Base-by-base conservation (phyloP, 2,329 filamentous ascomycete species). In the Ceratocystis lukuohia region DNA sequence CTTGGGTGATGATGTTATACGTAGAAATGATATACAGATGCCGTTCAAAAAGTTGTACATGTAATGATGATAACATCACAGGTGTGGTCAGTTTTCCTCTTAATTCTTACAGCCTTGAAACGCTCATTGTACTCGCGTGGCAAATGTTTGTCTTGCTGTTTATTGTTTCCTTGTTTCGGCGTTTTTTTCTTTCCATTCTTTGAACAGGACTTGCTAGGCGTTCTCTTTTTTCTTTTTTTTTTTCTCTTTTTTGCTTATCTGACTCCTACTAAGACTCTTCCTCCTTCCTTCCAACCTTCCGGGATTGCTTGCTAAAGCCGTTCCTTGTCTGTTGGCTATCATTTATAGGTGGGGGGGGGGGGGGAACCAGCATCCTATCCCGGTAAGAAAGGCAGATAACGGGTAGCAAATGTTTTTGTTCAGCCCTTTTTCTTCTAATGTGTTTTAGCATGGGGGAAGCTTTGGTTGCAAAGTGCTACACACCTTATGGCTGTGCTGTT, bases 121-220 rank as follows among this genome's bases (percentile, higher is more conserved):
- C 53, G 53, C 22, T 57, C 5, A 33, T 33, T 57, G 53, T 57
- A 28, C 53, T 30, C 53, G 53, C 53, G 53, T 57, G 53, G 53
- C 53, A 57, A 57, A 30, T 30, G 53, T 30, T 57, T 57, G 28
- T 22, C n/a, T 41, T 57, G 22, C 30, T 57, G 53, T 57, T 57
- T 30, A 57, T 57, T 57, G 53, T 57, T 57, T 57, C 53, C 25
- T 30, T 41, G 37, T 41, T 30, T 57, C 53, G 53, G 53, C 22
- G 30, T 17, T 57, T 57, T 57, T 22, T 50, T 57, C 25, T n/a
- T 57, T 5, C 22, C 22, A 22, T 56, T 56, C 5, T 12, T 17
- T 28, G 5, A 28, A 25, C 46, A 50, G 22, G 5, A 10, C 33
- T 37, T 37, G 33, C 33, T 12, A 12, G 33, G 33, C 33, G 33